Conservation (phyloP, 2,329 filamentous ascomycete species). For the Aspergillus sp. region DNA sequence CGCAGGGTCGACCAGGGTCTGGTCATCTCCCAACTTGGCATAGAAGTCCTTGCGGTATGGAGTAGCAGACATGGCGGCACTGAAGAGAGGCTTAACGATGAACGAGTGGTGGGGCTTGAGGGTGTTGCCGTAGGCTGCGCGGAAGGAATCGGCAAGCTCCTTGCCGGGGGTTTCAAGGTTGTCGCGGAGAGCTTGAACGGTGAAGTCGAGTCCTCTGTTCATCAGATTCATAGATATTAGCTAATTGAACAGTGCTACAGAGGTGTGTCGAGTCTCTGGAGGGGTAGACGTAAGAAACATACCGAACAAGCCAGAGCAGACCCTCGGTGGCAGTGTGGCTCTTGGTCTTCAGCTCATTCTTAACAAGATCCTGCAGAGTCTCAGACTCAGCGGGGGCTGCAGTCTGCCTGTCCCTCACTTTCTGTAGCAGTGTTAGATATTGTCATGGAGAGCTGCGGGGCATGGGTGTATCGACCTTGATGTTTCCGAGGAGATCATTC, state of each 20-base stretch:
- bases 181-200: constrained; percentile 72
- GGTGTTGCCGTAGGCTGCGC: constrained; percentile 74
- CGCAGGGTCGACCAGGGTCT: constrained; percentile 56
- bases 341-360: constrained; percentile 84
- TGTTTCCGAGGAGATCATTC: constrained; percentile 83
- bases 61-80: constrained; percentile 84
- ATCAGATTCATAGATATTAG: constrained; percentile 4
- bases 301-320: constrained; percentile 86
- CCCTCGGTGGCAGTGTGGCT: constrained; percentile 87
- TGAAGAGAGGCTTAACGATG: constrained; percentile 87
- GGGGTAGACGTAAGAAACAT: constrained; percentile 24
- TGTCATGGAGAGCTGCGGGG: constrained; percentile 1
- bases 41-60: constrained; percentile 96
- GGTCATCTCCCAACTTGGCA: constrained; percentile 61
- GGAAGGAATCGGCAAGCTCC: constrained; percentile 85
- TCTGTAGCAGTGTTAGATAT: constrained; percentile 49
- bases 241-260: not conserved
- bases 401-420: constrained; percentile 79
- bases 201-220: constrained; percentile 85
- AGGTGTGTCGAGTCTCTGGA: too few relatives aligned
- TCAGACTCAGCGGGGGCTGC: constrained; percentile 73
- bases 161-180: constrained; percentile 65
- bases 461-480: constrained; percentile 60
- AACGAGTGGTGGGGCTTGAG: constrained; percentile 91
- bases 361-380: constrained; percentile 77